Evolutionary conservation across 306 rosid genomes (phyloP).

Genomic region (Rosa multiflora): DNA sequence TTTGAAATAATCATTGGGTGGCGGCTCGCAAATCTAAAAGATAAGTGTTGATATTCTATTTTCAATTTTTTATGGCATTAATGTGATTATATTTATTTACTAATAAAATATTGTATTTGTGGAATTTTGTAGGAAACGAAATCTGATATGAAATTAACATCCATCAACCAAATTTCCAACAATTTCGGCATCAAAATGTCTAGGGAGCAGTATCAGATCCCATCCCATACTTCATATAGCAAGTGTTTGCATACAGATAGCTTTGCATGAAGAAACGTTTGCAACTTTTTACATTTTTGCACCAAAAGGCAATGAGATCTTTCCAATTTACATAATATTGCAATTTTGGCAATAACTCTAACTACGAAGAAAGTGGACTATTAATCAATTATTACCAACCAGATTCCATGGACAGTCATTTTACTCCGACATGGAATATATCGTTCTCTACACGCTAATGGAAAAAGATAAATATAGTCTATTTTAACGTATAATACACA

Average conservation of each 20-base stretch:
- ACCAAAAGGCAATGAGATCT: constrained; percentile 12
- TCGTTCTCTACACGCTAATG: background rate
- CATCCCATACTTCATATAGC: constrained; percentile 26
- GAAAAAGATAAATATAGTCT: background rate
- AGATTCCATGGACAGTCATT: constrained; percentile 12
- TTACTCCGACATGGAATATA: constrained; percentile 15
- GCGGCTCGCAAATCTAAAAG: no score
- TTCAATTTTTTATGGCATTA: no score
- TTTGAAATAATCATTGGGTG: no score
- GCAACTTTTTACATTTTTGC: constrained; percentile 10
- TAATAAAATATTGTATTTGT: no score
- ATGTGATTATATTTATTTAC: no score
- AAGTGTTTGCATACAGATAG: constrained; percentile 29
- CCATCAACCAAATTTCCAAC: no score
- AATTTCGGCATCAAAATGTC: constrained; percentile 26
- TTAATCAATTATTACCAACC: constrained; percentile 18
- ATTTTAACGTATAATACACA: no score
- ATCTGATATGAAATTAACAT: no score
- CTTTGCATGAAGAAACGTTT: constrained; percentile 34
- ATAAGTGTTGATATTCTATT: no score
- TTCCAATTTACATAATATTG: constrained; percentile 19
- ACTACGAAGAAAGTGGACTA: constrained; percentile 4
- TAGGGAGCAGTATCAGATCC: constrained; percentile 32
- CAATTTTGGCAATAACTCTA: constrained; percentile 18
- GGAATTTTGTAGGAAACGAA: no score